Evolutionary conservation across 805 yeast genomes (phyloP), one percentile per base, ranked within the genome.

Genomic region (Spathaspora passalidarum): DNA sequence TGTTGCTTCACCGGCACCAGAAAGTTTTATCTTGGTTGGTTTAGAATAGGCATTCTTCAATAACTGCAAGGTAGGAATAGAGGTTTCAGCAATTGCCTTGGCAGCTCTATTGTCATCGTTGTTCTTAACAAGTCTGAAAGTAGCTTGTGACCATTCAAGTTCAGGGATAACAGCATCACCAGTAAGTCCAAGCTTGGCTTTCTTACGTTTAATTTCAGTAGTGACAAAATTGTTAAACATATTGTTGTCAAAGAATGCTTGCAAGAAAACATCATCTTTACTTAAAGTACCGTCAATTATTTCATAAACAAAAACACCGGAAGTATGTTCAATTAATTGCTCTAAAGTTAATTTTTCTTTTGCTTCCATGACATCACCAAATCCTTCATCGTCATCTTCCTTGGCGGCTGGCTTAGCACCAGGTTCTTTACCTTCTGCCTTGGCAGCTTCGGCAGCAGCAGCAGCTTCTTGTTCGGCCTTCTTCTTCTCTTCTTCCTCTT

Each of bases 91-190:
- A 49, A 85, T 55, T 5, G 79, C 63, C 32, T 80, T 81, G 47
- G 80, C 81, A 20, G 74, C 72, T 56, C 85, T 76, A 53, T 79
- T 81, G 36, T 72, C 69, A 23, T 75, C 69, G 49, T 70, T 69
- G 46, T 84, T 76, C 54, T 81, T 80, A 2, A 80, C 74, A 22
- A 86, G 66, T 59, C 88, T 77, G 63, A 90, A 74, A 2, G 78
- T 73, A 1, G 82, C 74, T 40, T 74, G 67, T 1, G 97, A 88
- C 76, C 82, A 80, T 37, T 84, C 89, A 43, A 91, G 70, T 62
- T 91, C 96, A 51, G 82, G 85, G 48, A 91, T 73, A 52, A 82
- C 63, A n/a, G 69, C 82, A 63, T 90, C 97, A 49, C 89, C 88
- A 13, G 86, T 80, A 8, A 60, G 52, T 25, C 68, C 71, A 46